Conservation (phyloP, 371 early-diverging fungal genomes). For the Fennellomyces sp. region DNA sequence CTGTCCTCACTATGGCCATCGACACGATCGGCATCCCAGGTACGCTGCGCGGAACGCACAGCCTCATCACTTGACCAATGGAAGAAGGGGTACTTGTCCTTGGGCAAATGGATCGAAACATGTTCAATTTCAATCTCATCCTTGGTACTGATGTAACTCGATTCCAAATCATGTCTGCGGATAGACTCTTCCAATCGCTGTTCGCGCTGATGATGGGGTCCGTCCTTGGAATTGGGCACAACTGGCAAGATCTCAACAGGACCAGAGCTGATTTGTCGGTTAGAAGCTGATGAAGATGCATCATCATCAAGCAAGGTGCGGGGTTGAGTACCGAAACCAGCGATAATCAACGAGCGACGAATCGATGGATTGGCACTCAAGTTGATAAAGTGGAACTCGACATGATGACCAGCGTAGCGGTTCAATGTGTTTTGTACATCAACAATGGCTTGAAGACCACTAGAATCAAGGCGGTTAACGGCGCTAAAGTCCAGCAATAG, state of each 20-base stretch:
- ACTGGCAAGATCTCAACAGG: slow-evolving; percentile 38
- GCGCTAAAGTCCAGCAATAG: slow-evolving; percentile 69
- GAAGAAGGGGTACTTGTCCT: slow-evolving; percentile 51
- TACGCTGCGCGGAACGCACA: slow-evolving; percentile 30
- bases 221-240: slow-evolving; percentile 45
- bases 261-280: not conserved
- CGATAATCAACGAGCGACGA: slow-evolving; percentile 36
- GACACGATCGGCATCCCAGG: not conserved
- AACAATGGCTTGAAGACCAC: slow-evolving; percentile 63
- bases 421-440: slow-evolving; percentile 55
- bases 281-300: not conserved
- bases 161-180: slow-evolving; percentile 1
- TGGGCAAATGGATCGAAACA: slow-evolving; percentile 33
- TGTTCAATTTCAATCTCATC: slow-evolving; percentile 3
- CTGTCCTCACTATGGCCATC: no score
- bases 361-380: slow-evolving; percentile 37
- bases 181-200: not conserved
- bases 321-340: slow-evolving; percentile 44
- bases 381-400: slow-evolving; percentile 57
- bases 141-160: slow-evolving; percentile 10
- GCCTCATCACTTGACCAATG: slow-evolving; percentile 55
- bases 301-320: not conserved
- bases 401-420: slow-evolving; percentile 54
- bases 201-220: slow-evolving; percentile 19
- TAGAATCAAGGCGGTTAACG: slow-evolving; percentile 66